Conservation (phyloP, 2,329 filamentous ascomycete species). For the Tolypocladium tundrense region DNA sequence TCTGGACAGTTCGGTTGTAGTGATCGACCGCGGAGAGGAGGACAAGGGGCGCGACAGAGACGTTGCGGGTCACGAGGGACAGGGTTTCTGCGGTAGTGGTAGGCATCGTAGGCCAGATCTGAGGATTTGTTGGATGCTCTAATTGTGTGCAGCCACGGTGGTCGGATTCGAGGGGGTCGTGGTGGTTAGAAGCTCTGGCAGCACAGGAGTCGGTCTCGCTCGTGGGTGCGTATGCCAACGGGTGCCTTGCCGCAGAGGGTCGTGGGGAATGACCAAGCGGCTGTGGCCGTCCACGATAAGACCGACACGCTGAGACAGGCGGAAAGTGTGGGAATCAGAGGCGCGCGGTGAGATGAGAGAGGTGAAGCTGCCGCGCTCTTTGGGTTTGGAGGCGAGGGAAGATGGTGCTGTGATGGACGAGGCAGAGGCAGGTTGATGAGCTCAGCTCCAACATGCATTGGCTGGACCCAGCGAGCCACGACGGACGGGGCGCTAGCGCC, state of each 20-base stretch:
- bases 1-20: slow-evolving; percentile 85
- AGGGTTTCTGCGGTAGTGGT: slow-evolving; percentile 94
- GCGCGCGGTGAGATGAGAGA: background rate
- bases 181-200: background rate
- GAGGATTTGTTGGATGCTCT: background rate
- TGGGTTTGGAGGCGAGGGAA: background rate
- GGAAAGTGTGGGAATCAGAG: background rate
- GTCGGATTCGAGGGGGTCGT: background rate
- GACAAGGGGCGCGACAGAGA: slow-evolving; percentile 94
- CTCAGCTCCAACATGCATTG: background rate
- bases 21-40: slow-evolving; percentile 97
- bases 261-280: background rate
- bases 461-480: background rate
- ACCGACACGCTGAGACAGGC: background rate
- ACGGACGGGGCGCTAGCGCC: background rate
- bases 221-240: background rate
- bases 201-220: background rate
- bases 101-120: slow-evolving; percentile 53
- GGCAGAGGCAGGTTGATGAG: background rate
- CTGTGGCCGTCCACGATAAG: background rate
- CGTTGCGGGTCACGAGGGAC: slow-evolving; percentile 85
- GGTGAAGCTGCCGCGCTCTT: background rate
- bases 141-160: background rate
- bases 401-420: background rate
- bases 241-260: background rate